These are phyloP conservation scores for Lasiodiplodia gonubiensis DNA, from an alignment of 2,329 filamentous ascomycete genomes.

Conservation along the genomic window DNA sequence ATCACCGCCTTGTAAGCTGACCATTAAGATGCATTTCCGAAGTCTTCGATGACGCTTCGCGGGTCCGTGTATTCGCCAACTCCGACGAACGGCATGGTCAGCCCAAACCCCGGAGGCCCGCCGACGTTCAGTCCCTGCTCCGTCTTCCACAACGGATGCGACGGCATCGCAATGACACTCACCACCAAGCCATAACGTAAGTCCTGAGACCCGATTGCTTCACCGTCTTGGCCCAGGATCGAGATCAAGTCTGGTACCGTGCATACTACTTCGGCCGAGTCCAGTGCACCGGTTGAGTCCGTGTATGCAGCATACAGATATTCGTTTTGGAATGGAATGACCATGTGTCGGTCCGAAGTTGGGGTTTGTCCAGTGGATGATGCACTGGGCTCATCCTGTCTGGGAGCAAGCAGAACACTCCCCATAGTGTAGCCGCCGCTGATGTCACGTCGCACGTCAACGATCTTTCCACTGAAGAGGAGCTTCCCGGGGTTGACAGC, in stretches of 20 bases:
- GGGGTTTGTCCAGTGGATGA: background rate
- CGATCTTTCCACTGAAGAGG: conserved; percentile 7
- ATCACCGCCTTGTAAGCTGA: too few species aligned
- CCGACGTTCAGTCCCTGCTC: conserved; percentile 5
- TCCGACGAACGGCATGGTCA: background rate
- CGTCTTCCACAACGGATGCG: conserved; percentile 15
- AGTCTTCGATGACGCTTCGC: conserved; percentile 6
- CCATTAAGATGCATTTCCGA: background rate
- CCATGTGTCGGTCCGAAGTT: background rate
- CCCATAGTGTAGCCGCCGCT: conserved; percentile 16
- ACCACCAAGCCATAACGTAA: conserved; percentile 9
- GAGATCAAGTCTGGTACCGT: conserved; percentile 19
- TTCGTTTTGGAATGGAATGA: conserved; percentile 18
- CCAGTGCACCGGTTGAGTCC: background rate
- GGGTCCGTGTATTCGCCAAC: conserved; percentile 10
- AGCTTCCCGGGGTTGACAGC: conserved; percentile 1
- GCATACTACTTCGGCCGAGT: background rate
- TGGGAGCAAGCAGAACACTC: background rate
- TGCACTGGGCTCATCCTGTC: background rate
- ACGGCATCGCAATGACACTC: background rate
- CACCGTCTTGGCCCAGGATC: conserved; percentile 2
- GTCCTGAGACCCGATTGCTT: conserved; percentile 8
- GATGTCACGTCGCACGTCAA: background rate
- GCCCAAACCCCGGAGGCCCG: background rate
- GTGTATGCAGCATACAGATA: conserved; percentile 6